A percentile compares a stretch with the other conserved stretches of the same genome.
phyloP scores from a whole-genome alignment of 106 monocot species.

The Posidonia australis region DNA sequence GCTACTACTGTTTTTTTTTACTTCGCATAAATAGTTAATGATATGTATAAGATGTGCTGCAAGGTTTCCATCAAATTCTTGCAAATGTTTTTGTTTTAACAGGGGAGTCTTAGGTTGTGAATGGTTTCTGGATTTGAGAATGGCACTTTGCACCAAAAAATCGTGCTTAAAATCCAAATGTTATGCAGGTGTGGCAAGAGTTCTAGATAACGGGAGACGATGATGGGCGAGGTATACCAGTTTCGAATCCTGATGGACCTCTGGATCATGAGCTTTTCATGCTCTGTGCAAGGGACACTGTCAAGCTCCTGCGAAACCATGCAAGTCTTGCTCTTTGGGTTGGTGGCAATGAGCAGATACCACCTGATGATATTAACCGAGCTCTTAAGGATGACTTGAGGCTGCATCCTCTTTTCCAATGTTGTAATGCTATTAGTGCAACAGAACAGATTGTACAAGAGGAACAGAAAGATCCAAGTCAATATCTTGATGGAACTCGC shows the following conservation, averaged over 20 bases:
- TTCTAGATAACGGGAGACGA: constrained; percentile 97
- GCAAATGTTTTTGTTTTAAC: too few relatives aligned
- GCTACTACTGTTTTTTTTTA: too few relatives aligned
- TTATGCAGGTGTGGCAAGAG: constrained; percentile 89
- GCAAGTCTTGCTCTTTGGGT: constrained; percentile 97
- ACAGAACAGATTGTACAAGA: constrained; percentile 13
- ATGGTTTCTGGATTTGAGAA: too few relatives aligned
- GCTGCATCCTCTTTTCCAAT: constrained; percentile 63
- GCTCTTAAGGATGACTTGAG: constrained; percentile 55
- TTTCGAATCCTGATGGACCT: constrained; percentile 93
- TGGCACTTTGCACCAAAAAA: background rate
- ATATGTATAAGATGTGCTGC: too few relatives aligned
- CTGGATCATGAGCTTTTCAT: constrained; percentile 91
- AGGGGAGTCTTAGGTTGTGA: too few relatives aligned
- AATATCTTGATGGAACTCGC: constrained; percentile 92
- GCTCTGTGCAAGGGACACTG: constrained; percentile 80
- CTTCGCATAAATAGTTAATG: too few relatives aligned
- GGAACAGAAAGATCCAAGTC: constrained; percentile 63
- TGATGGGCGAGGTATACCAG: constrained; percentile 78
- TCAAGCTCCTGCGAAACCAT: constrained; percentile 87
- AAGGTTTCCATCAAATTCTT: too few relatives aligned
- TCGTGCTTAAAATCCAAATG: too few relatives aligned
- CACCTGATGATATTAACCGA: constrained; percentile 72
- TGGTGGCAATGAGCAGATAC: constrained; percentile 91
- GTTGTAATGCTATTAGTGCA: background rate